A percentile compares a stretch with the other conserved stretches of the same genome.
Conservation (phyloP, 2,329 filamentous ascomycete species). For the Aspergillus ustus region DNA sequence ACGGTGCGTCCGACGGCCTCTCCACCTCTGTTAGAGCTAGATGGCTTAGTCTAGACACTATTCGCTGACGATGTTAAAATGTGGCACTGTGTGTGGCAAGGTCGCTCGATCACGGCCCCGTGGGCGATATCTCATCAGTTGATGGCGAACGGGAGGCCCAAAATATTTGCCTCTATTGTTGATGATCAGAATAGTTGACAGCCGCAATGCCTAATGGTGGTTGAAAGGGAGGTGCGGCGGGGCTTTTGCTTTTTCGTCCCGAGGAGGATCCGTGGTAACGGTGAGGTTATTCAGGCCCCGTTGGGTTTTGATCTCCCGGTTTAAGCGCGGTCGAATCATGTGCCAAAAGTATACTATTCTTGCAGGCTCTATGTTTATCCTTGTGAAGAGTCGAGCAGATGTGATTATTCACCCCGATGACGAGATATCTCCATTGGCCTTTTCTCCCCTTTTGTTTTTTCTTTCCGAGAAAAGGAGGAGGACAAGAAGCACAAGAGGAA, state of each 20-base stretch:
- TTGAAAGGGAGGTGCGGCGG: background rate
- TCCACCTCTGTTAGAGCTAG: conserved; percentile 9
- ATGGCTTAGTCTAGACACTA: conserved; percentile 15
- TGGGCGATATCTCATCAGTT: background rate
- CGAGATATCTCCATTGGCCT: background rate
- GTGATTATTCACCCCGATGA: background rate
- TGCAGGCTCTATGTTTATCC: background rate
- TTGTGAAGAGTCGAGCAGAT: background rate
- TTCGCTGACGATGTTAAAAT: conserved; percentile 5
- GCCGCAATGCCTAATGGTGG: background rate
- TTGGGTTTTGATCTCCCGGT: conserved; percentile 14
- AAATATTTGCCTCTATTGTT: conserved; percentile 4
- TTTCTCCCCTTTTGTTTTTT: background rate
- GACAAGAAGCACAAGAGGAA: background rate
- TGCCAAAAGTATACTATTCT: background rate
- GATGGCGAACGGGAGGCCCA: background rate
- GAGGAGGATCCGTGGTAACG: conserved; percentile 1
- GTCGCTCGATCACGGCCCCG: background rate
- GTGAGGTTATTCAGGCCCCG: conserved; percentile 11
- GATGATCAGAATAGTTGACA: background rate
- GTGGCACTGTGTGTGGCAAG: conserved; percentile 2
- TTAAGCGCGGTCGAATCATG: conserved; percentile 19
- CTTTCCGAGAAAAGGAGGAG: background rate
- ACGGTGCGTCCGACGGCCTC: conserved; percentile 13
- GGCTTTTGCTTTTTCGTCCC: conserved; percentile 3